Conservation (phyloP, 2,329 filamentous ascomycete genomes). For the Emmonsia crescens region DNA sequence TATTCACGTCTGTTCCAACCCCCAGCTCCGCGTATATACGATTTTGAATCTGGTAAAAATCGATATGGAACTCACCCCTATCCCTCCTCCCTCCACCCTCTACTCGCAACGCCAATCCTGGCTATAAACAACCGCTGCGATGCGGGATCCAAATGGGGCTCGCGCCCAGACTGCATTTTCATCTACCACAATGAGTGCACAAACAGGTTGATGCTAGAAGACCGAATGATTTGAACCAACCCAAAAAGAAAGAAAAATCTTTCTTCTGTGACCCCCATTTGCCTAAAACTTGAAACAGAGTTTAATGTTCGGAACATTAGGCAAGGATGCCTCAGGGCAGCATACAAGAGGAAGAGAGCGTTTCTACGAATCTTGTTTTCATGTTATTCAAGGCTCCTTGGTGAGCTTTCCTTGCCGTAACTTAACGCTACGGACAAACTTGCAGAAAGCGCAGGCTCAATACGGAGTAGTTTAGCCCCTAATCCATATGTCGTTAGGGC, state of each 20-base stretch:
- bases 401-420: background rate
- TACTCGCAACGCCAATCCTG: background rate
- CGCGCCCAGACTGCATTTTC: conserved; percentile 1
- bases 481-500: background rate
- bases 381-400: background rate
- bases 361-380: background rate
- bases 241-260: background rate
- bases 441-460: background rate
- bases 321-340: background rate
- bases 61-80: background rate
- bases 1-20: background rate
- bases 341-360: background rate
- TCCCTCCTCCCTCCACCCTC: background rate
- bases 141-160: background rate
- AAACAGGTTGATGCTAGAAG: background rate
- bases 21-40: background rate
- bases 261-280: background rate
- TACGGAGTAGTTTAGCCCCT: background rate
- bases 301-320: background rate
- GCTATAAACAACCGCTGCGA: conserved; percentile 1
- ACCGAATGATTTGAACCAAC: background rate
- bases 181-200: conserved; percentile 1
- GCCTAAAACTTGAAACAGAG: background rate
- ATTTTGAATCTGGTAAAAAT: too few relatives aligned
- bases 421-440: background rate